Evolutionary conservation across 805 yeast genomes (phyloP).

Genomic region (Candida orba): DNA sequence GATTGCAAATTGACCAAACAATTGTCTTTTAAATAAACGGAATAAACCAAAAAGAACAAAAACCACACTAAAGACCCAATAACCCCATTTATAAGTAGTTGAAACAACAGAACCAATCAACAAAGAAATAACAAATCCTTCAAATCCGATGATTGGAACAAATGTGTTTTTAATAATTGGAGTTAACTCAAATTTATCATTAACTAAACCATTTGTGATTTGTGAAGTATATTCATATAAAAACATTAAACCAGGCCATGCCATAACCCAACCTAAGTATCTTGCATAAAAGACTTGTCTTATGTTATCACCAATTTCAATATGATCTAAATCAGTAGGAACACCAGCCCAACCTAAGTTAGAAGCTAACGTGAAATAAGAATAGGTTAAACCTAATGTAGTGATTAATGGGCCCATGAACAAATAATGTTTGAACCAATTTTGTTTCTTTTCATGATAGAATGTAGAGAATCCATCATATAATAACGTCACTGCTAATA

Average conservation of each 20-base stretch:
- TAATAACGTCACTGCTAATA: slow-evolving; percentile 36
- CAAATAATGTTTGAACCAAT: slow-evolving; percentile 23
- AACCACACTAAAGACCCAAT: slow-evolving; percentile 46
- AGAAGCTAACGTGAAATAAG: slow-evolving; percentile 52
- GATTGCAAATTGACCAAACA: neutral
- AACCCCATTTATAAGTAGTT: slow-evolving; percentile 64
- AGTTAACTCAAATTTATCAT: slow-evolving; percentile 5
- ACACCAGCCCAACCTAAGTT: slow-evolving; percentile 48
- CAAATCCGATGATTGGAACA: slow-evolving; percentile 37
- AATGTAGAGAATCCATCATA: slow-evolving; percentile 17
- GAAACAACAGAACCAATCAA: slow-evolving; percentile 49
- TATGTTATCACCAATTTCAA: slow-evolving; percentile 25
- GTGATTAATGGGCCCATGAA: slow-evolving; percentile 37
- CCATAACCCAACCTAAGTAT: slow-evolving; percentile 51
- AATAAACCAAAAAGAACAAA: slow-evolving; percentile 34
- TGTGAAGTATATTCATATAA: slow-evolving; percentile 23
- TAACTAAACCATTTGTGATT: slow-evolving; percentile 10
- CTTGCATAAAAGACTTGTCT: slow-evolving; percentile 53
- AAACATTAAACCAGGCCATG: slow-evolving; percentile 38
- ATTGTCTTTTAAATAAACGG: slow-evolving; percentile 25
- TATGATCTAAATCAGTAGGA: slow-evolving; percentile 42
- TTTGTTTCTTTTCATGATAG: slow-evolving; percentile 20
- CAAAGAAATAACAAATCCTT: slow-evolving; percentile 44
- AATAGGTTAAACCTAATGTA: slow-evolving; percentile 35
- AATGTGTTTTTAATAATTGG: slow-evolving; percentile 25